These are phyloP conservation scores for Scenedesmus sp. DNA, from an alignment of 163 green algal species.

Conservation along the genomic window DNA sequence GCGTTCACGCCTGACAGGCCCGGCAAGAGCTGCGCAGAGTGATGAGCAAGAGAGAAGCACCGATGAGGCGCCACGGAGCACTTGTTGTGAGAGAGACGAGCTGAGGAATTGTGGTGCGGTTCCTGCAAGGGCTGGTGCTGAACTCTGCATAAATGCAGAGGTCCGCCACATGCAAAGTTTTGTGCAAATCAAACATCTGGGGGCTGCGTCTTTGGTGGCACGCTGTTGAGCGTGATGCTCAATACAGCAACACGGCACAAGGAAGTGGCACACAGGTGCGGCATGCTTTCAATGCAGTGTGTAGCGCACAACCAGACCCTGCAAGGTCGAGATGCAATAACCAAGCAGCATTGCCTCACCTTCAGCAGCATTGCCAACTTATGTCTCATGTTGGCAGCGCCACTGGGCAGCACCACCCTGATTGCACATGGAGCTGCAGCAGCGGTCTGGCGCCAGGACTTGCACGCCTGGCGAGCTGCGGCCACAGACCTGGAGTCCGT, in stretches of 20 bases:
- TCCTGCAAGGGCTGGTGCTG: too few species aligned
- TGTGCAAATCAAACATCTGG: too few species aligned
- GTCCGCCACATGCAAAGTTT: too few species aligned
- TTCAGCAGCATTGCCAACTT: slow-evolving; percentile 6
- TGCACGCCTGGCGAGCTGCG: slow-evolving; percentile 39
- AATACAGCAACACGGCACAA: too few species aligned
- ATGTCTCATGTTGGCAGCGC: background rate
- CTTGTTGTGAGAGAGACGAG: too few species aligned
- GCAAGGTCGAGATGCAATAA: background rate
- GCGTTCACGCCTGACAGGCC: background rate
- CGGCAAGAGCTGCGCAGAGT: background rate
- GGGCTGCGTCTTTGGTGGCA: too few species aligned
- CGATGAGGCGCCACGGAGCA: too few species aligned
- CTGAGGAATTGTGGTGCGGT: too few species aligned
- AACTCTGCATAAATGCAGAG: too few species aligned
- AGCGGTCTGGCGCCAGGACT: slow-evolving; percentile 3
- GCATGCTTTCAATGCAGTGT: background rate
- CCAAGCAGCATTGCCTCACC: background rate
- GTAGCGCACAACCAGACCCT: background rate
- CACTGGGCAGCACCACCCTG: background rate
- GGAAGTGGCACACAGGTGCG: background rate
- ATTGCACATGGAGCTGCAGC: background rate
- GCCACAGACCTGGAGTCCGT: slow-evolving; percentile 26
- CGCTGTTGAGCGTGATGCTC: too few species aligned
- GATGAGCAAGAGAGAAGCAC: background rate